Evolutionary conservation across 2,329 filamentous ascomycete species (phyloP), one percentile per base, ranked within the genome.

Genomic region (Tolypocladium guangdongense): DNA sequence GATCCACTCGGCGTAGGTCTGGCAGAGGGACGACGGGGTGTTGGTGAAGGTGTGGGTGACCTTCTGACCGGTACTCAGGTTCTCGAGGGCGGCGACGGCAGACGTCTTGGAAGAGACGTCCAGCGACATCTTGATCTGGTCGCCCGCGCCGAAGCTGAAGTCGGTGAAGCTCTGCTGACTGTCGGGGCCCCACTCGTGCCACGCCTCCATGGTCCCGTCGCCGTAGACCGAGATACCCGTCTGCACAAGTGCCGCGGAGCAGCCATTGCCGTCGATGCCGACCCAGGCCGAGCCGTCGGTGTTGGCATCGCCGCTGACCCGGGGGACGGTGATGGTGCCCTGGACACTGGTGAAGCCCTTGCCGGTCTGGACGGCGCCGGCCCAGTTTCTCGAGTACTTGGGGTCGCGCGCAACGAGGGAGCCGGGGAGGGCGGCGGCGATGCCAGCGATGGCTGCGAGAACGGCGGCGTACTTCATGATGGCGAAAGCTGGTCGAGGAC

Each of bases 1-100:
- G 58, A 84, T 83, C 80, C 80, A 84, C 62, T 84, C 81, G 12
- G 78, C 81, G 56, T 82, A 82, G 59, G 75, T 74, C 60, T 79
- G 71, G 60, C 74, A 78, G 16, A 83, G 72, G 18, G 60, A 57
- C n/a, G 64, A 65, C 2, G 63, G 62, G 50, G 78, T 68, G 51
- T 67, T 70, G 41, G 60, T 68, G 64, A 83, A 75, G 4, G 68
- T 72, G 66, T 84, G 75, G 18, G 71, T 72, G 32, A 78, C 78
- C 5, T 61, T 72, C 61, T 78, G 63, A 46, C 78, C 78, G 2
- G 72, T 81, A 11, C 69, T 73, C 56, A 72, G 59, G 64, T 83
- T 83, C 58, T 78, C 57, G 7, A 68, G 57, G 1, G 57, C 60
- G 18, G 65, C 66, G n/a, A 57, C 53, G 32, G 63, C 64, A 22